Base-by-base conservation (phyloP, 345 rosid species). In the Citrus australasica region DNA sequence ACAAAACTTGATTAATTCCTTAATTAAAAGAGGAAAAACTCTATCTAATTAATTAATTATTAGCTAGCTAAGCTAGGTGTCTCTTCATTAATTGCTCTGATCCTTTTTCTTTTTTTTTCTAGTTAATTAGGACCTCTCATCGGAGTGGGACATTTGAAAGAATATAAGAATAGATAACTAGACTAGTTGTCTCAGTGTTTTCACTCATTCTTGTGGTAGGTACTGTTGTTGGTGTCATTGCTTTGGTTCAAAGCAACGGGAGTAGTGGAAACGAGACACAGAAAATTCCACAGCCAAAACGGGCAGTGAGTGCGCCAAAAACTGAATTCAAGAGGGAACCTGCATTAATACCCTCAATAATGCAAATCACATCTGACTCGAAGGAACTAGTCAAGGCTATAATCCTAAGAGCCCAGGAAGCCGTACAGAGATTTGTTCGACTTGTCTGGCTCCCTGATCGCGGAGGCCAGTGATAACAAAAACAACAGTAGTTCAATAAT, bases 341-440 rank as follows among this genome's bases (percentile, higher is more conserved):
- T 93, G 98, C 80, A 78, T 82, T 3, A 85, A 84, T 68, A 83
- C 86, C n/a, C 87, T 94, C 3, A 71, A 82, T 71, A 59, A 79
- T 1, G 87, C 79, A 19, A 82, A 82, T 13, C 0, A 82, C 88
- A 16, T 8, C 67, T 0, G 91, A 90, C 32, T 35, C 92, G 6
- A 88, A 86, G 78, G 88, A 89, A 33, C 87, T 80, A 71, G 19
- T 88, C 32, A 82, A 84, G 68, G 88, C 88, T 7, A 82, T 88
- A 1, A 74, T 92, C 65, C 0, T 78, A 32, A 90, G 86, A 51
- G 80, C 91, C 1, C 6, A 33, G 35, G 35, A 4, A 33, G 35
- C 35, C 35, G 40, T 87, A 5, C 76, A 82, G 61, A 80, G 76
- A n/a, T 76, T 76, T 89, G 11, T 79, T 82, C 67, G 82, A 87